Percentiles rank a stretch among this genome's conserved stretches.
phyloP scores from a whole-genome alignment of 768 basidiomycete genomes.

The Russula brevipes region DNA sequence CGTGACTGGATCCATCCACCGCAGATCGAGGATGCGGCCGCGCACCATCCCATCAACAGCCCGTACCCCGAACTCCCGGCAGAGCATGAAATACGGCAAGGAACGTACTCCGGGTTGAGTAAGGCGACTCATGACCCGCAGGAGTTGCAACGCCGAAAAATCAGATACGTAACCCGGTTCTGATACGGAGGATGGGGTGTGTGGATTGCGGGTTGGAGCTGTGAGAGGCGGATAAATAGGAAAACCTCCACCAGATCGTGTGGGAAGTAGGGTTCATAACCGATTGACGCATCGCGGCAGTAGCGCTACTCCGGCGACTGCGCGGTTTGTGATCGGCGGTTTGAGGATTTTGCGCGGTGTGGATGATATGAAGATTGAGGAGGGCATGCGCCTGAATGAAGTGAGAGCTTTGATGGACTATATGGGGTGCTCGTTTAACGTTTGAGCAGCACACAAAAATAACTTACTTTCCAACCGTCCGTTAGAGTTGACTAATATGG shows the following conservation, averaged over 20 bases:
- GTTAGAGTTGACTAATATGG: constrained; percentile 58
- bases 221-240: constrained; percentile 37
- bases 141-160: constrained; percentile 72
- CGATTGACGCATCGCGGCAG: constrained; percentile 26
- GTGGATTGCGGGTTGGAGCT: constrained; percentile 28
- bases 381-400: constrained; percentile 82
- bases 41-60: constrained; percentile 85
- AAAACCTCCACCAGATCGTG: constrained; percentile 32
- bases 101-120: constrained; percentile 57
- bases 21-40: constrained; percentile 64
- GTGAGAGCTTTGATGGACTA: constrained; percentile 75
- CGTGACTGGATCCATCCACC: constrained; percentile 71
- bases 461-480: constrained; percentile 65
- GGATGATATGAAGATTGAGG: constrained; percentile 83
- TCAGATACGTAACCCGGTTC: constrained; percentile 53
- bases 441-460: neutral
- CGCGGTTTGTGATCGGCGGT: constrained; percentile 26
- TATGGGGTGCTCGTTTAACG: neutral
- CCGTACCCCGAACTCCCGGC: constrained; percentile 75
- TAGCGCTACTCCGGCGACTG: constrained; percentile 29
- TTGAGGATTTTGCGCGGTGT: constrained; percentile 59
- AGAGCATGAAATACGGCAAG: constrained; percentile 75
- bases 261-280: constrained; percentile 26
- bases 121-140: constrained; percentile 77
- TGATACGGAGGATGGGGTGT: constrained; percentile 23